Evolutionary conservation across 768 basidiomycete species (phyloP).

Genomic region (Amanita brunnescens): DNA sequence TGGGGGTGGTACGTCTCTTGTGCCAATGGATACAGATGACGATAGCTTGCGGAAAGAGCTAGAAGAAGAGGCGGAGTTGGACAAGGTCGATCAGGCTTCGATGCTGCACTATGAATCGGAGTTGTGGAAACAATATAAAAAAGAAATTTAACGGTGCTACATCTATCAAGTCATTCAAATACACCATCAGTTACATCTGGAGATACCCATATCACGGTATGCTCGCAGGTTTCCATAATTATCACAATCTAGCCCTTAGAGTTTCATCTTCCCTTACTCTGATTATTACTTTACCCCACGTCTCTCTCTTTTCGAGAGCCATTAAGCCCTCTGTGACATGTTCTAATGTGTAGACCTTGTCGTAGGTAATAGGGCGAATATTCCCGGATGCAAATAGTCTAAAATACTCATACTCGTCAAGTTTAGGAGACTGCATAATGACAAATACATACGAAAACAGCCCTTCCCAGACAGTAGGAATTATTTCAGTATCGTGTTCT

Average conservation of each 20-base stretch:
- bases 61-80: slow-evolving; percentile 32
- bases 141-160: slow-evolving; percentile 8
- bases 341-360: slow-evolving; percentile 61
- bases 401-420: background rate
- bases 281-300: slow-evolving; percentile 88
- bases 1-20: slow-evolving; percentile 3
- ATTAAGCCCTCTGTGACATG: slow-evolving; percentile 54
- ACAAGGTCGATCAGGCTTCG: slow-evolving; percentile 24
- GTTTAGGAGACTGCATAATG: slow-evolving; percentile 1
- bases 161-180: too few species aligned
- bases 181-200: background rate
- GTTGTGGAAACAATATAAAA: slow-evolving; percentile 37
- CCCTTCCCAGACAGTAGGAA: slow-evolving; percentile 64
- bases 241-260: slow-evolving; percentile 34
- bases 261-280: slow-evolving; percentile 44
- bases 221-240: background rate
- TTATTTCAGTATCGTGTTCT: slow-evolving; percentile 59
- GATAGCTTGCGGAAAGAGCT: slow-evolving; percentile 26
- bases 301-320: slow-evolving; percentile 75
- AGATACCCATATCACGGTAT: background rate
- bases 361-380: slow-evolving; percentile 62
- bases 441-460: slow-evolving; percentile 46
- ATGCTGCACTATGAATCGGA: slow-evolving; percentile 28
- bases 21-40: slow-evolving; percentile 19
- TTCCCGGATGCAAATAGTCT: slow-evolving; percentile 59